phyloP scores from a whole-genome alignment of 2,329 filamentous ascomycete genomes.

The Exophiala aquamarina region DNA sequence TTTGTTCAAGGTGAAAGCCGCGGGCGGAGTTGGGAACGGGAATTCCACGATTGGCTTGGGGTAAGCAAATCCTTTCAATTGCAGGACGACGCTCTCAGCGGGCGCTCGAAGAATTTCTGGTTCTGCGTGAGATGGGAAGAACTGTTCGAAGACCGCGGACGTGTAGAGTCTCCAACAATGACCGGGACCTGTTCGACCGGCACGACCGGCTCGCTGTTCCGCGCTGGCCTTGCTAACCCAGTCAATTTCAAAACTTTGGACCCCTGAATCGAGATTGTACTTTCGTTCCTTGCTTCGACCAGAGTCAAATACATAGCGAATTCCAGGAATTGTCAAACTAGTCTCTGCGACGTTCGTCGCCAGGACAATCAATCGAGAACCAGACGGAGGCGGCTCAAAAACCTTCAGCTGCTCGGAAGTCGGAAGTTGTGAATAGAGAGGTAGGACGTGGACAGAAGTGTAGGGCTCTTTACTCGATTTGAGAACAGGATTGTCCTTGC shows the following conservation, averaged over 20 bases:
- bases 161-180: conserved; percentile 96
- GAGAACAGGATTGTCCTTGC: neutral
- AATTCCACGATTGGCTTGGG: conserved; percentile 83
- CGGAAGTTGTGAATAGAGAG: conserved; percentile 87
- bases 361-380: conserved; percentile 79
- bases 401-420: conserved; percentile 88
- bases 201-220: conserved; percentile 86
- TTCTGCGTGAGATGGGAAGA: conserved; percentile 80
- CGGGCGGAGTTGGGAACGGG: conserved; percentile 90
- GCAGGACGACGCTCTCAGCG: conserved; percentile 87
- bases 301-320: conserved; percentile 93
- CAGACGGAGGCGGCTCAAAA: conserved; percentile 81
- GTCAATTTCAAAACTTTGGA: conserved; percentile 91
- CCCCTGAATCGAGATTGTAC: conserved; percentile 82
- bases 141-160: conserved; percentile 84
- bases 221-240: conserved; percentile 99
- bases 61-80: conserved; percentile 92
- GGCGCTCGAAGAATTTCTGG: conserved; percentile 90
- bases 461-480: conserved; percentile 44
- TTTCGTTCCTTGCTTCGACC: conserved; percentile 89
- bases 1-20: conserved; percentile 70
- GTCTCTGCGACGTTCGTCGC: conserved; percentile 98
- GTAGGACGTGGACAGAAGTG: conserved; percentile 80
- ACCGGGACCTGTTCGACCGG: conserved; percentile 89
- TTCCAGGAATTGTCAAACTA: conserved; percentile 91